A percentile compares a stretch with the other conserved stretches of the same genome.
These are phyloP conservation scores for Emergomyces orientalis DNA, from an alignment of 2,329 filamentous ascomycete species.

Conservation along the genomic window DNA sequence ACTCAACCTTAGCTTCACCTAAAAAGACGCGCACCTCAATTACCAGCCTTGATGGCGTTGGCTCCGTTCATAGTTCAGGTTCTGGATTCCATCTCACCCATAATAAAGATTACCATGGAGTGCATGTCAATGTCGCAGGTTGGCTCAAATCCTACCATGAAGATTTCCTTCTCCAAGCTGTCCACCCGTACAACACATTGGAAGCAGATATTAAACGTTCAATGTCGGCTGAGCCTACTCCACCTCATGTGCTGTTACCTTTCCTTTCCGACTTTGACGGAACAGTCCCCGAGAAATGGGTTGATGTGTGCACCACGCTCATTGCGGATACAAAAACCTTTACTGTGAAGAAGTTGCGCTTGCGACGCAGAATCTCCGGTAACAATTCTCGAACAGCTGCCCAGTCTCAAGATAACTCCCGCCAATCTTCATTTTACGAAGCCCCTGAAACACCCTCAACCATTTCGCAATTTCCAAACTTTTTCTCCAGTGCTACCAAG, in stretches of 20 bases:
- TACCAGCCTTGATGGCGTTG: conserved; percentile 44
- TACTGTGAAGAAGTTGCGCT: conserved; percentile 47
- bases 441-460: conserved; percentile 17
- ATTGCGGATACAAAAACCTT: conserved; percentile 48
- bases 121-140: conserved; percentile 48
- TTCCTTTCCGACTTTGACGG: conserved; percentile 24
- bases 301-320: conserved; percentile 49
- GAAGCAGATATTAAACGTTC: conserved; percentile 47
- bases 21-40: conserved; percentile 39
- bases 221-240: conserved; percentile 47
- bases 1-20: conserved; percentile 36
- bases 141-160: conserved; percentile 50
- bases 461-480: conserved; percentile 22
- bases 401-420: conserved; percentile 18
- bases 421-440: conserved; percentile 22
- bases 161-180: conserved; percentile 51
- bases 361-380: conserved; percentile 39
- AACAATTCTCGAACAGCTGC: conserved; percentile 18
- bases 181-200: conserved; percentile 44
- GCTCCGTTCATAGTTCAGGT: conserved; percentile 33
- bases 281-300: conserved; percentile 38
- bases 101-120: conserved; percentile 33
- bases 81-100: conserved; percentile 26
- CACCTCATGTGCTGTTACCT: conserved; percentile 25
- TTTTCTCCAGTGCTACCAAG: conserved; percentile 18